These are phyloP conservation scores for Lichtheimia ramosa DNA, from an alignment of 371 early-diverging fungal species.

Conservation along the genomic window DNA sequence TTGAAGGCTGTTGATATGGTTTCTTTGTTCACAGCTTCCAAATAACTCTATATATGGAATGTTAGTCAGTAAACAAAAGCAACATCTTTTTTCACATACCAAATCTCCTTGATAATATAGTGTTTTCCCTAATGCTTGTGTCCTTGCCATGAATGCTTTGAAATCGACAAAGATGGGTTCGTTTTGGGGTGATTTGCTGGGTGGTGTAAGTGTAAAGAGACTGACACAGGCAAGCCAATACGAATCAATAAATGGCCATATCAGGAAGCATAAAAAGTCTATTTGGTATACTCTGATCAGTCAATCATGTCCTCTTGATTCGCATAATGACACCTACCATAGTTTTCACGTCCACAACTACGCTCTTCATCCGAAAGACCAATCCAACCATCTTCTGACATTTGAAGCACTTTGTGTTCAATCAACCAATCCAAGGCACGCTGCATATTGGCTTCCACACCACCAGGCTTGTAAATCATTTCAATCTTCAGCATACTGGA, in stretches of 20 bases:
- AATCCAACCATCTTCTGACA: conserved; percentile 53
- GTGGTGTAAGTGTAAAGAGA: conserved; percentile 58
- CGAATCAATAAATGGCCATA: conserved; percentile 91
- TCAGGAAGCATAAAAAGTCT: conserved; percentile 84
- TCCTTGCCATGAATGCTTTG: conserved; percentile 59
- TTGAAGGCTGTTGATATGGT: conserved; percentile 75
- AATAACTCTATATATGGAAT: conserved; percentile 45
- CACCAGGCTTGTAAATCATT: conserved; percentile 83
- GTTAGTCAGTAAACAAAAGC: background rate
- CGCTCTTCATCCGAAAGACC: conserved; percentile 67
- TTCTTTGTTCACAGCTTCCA: conserved; percentile 87
- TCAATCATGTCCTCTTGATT: background rate
- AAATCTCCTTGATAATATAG: conserved; percentile 18
- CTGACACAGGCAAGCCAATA: conserved; percentile 80
- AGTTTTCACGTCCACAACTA: conserved; percentile 78
- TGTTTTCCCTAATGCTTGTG: conserved; percentile 79
- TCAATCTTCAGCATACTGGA: conserved; percentile 80
- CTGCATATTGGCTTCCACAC: conserved; percentile 67
- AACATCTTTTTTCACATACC: background rate
- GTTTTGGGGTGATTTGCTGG: conserved; percentile 16
- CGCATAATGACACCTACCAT: conserved; percentile 44
- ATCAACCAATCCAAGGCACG: conserved; percentile 65
- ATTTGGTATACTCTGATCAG: background rate
- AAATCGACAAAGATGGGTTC: conserved; percentile 69
- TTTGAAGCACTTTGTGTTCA: conserved; percentile 56